Conservation (phyloP, 2,329 filamentous ascomycete species). For the Byssoonygena ceratinophila region DNA sequence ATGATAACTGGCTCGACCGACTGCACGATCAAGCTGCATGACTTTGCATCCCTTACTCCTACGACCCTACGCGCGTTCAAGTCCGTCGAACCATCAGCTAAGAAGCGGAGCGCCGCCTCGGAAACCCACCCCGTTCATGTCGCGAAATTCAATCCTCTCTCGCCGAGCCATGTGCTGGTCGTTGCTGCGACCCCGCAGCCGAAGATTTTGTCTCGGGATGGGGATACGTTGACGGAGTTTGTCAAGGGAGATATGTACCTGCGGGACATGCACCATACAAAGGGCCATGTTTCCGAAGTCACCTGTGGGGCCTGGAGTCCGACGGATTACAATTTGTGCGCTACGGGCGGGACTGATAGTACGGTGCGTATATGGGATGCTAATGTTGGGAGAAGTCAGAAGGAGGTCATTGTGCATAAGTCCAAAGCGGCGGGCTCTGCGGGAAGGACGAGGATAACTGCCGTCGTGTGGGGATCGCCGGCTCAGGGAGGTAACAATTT, state of each 20-base stretch:
- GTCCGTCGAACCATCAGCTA: conserved; percentile 73
- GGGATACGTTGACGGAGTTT: conserved; percentile 74
- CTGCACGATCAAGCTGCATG: conserved; percentile 82
- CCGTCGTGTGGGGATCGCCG: conserved; percentile 73
- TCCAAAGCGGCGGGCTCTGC: conserved; percentile 79
- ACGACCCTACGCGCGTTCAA: conserved; percentile 91
- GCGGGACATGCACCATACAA: conserved; percentile 93
- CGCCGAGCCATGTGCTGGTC: conserved; percentile 71
- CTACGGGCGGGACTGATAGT: conserved; percentile 89
- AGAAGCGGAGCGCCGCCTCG: conserved; percentile 57
- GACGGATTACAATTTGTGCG: conserved; percentile 68
- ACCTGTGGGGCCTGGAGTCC: conserved; percentile 88
- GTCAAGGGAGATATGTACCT: conserved; percentile 98
- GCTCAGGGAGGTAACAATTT: conserved; percentile 67
- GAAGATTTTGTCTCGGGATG: conserved; percentile 79
- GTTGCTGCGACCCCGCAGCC: conserved; percentile 82
- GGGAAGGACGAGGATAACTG: conserved; percentile 86
- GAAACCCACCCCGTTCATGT: conserved; percentile 85
- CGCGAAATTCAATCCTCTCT: conserved; percentile 72
- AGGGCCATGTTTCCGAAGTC: conserved; percentile 88
- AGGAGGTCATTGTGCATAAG: conserved; percentile 91
- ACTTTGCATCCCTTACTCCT: conserved; percentile 91
- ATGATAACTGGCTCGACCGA: conserved; percentile 86
- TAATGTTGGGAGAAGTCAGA: conserved; percentile 79
- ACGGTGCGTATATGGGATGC: conserved; percentile 95